These are phyloP conservation scores for Stephania yunnanensis DNA, from an alignment of 164 flowering plant species.

Conservation along the genomic window DNA sequence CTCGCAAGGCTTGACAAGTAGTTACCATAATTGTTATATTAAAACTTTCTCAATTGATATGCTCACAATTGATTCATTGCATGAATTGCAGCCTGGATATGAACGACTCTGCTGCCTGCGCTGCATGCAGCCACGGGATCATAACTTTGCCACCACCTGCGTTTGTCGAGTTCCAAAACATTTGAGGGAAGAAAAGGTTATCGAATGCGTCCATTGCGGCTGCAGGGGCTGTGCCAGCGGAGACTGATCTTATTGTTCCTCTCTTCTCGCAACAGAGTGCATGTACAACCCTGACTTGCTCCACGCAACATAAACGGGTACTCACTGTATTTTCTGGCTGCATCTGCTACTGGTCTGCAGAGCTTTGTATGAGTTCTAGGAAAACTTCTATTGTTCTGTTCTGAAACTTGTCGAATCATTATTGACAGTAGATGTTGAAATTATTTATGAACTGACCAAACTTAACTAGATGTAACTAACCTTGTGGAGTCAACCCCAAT, in stretches of 20 bases:
- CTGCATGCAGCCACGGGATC: conserved; percentile 94
- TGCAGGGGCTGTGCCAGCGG: conserved; percentile 43
- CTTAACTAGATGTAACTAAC: background rate
- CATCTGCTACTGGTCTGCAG: background rate
- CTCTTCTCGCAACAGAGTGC: background rate
- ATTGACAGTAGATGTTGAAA: background rate
- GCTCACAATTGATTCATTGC: conserved; percentile 4
- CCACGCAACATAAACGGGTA: background rate
- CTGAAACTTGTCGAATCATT: background rate
- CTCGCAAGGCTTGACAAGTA: background rate
- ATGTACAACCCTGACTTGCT: background rate
- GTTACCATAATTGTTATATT: background rate
- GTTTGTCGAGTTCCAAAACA: conserved; percentile 95
- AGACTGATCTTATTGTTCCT: background rate
- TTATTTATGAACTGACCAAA: background rate
- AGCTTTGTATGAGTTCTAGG: background rate
- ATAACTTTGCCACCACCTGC: conserved; percentile 83
- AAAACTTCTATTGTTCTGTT: background rate
- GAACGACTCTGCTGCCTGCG: conserved; percentile 89
- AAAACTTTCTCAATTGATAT: background rate
- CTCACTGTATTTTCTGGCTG: background rate
- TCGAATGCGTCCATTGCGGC: conserved; percentile 94
- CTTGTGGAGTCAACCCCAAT: too few species aligned
- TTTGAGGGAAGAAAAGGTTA: conserved; percentile 79
- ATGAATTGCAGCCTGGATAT: conserved; percentile 74